Base-by-base conservation (phyloP, 345 rosid genomes). In the Arabidopsis arenosa region DNA sequence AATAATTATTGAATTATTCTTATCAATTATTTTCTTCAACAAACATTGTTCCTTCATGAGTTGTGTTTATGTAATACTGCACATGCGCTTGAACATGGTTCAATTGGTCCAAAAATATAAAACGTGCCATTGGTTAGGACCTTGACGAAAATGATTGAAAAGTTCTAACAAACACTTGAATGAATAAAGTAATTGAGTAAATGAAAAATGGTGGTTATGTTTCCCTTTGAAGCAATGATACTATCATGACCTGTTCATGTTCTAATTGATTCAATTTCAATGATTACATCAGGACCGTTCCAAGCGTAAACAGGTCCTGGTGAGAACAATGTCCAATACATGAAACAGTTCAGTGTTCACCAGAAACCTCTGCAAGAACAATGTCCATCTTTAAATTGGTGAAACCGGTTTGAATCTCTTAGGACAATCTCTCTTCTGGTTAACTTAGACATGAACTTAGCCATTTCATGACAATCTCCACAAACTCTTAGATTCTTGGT, bases 361-460 rank as follows among this genome's bases (percentile, higher is more conserved):
- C 93, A 91, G 79, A 86, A 84, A 12, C 92, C 92, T 81, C 88
- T 86, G 75, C 96, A 89, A 72, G 93, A 86, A 82, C 96, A 90
- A 63, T 70, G 66, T 5, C 92, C 93, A 59, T 86, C 85, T 58
- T 80, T 83, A 61, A 89, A 90, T 47, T 83, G 92, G 79, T 91
- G 90, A 75, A 87, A 91, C 18, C 93, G 84, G 70, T 87, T 86
- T 14, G 88, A 74, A 77, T 90, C 89, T 78, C 96, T 87, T 21
- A 88, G 79, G 30, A 89, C 87, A 65, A 89, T 87, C 45, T 91
- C 92, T 75, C 85, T 80, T 54, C 80, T 36, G 28, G 84, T 81
- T 30, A 65, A 80, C 67, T 80, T 84, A 45, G 96, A 87, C 68
- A 87, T 86, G 73, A 87, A 89, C 85, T 87, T 90, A 14, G 90